Percentiles rank a stretch among this genome's conserved stretches.
Evolutionary conservation across 2,329 filamentous ascomycete species (phyloP).

Genomic region (Alternaria sp.): DNA sequence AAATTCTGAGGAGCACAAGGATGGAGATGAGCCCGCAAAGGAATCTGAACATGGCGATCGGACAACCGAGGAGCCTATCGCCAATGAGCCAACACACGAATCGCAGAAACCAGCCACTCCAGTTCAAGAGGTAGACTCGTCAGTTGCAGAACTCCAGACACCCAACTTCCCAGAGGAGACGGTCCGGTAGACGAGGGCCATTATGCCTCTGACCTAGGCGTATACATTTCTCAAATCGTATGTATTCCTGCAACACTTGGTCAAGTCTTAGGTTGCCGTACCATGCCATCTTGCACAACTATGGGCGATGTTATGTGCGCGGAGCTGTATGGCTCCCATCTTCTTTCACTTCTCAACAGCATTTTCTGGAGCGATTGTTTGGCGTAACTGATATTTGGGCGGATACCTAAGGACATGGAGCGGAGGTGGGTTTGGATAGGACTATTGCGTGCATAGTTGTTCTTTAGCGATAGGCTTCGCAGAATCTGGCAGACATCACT

Average conservation of each 20-base stretch:
- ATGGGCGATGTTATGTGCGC: background rate
- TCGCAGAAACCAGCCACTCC: slow-evolving; percentile 17
- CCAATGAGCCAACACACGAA: slow-evolving; percentile 7
- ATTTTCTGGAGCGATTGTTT: slow-evolving; percentile 47
- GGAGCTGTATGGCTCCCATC: background rate
- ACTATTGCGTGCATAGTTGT: slow-evolving; percentile 19
- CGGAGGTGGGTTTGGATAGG: slow-evolving; percentile 27
- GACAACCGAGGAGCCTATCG: slow-evolving; percentile 8
- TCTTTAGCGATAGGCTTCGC: slow-evolving; percentile 12
- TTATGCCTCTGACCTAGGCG: background rate
- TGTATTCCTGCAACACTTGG: background rate
- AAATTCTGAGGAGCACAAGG: slow-evolving; percentile 17
- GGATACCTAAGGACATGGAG: slow-evolving; percentile 32
- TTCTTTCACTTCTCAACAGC: slow-evolving; percentile 33
- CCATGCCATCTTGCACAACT: background rate
- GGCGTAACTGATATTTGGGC: slow-evolving; percentile 35
- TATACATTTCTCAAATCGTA: background rate
- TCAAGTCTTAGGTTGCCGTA: background rate
- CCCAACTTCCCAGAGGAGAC: slow-evolving; percentile 29
- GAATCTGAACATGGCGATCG: slow-evolving; percentile 12
- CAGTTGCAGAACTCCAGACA: slow-evolving; percentile 31
- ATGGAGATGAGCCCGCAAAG: slow-evolving; percentile 18
- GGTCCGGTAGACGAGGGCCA: slow-evolving; percentile 23
- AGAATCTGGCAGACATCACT: slow-evolving; percentile 9
- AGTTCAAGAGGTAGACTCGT: slow-evolving; percentile 29